phyloP scores from a whole-genome alignment of 495 filamentous ascomycete genomes.

The Penicillium dipodomyicola region DNA sequence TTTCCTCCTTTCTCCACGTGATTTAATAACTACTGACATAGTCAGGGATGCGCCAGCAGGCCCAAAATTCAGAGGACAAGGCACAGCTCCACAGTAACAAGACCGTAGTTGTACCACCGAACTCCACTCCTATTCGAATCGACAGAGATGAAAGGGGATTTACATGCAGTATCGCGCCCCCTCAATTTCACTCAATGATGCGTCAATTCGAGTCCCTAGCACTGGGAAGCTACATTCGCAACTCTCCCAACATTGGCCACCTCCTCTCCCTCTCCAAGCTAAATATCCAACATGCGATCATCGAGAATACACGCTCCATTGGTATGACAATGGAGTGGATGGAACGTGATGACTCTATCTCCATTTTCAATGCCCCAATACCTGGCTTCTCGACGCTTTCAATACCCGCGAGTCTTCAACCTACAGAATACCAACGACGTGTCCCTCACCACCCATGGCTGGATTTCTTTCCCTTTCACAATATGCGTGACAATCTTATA shows the following conservation, averaged over 20 bases:
- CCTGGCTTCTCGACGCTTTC: neutral
- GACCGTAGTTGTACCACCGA: neutral
- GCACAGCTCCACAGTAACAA: neutral
- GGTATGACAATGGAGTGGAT: conserved; percentile 3
- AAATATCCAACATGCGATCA: conserved; percentile 4
- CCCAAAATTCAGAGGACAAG: neutral
- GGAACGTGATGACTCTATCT: neutral
- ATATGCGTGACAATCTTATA: no score
- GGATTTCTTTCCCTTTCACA: no score
- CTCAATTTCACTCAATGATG: neutral
- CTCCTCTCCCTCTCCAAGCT: conserved; percentile 2
- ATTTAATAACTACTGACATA: neutral
- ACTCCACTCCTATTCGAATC: neutral
- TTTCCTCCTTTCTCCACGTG: neutral
- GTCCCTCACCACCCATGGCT: neutral
- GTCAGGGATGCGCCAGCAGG: neutral
- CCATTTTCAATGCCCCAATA: neutral
- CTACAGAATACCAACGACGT: conserved; percentile 7
- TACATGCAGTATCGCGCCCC: neutral
- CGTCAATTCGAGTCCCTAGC: neutral
- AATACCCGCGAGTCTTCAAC: neutral
- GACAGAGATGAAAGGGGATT: neutral
- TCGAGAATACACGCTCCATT: neutral
- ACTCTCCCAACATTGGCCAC: neutral
- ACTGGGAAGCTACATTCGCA: neutral